Evolutionary conservation across 768 basidiomycete genomes (phyloP), one percentile per base, ranked within the genome.

Genomic region (Cantharellus anzutake): DNA sequence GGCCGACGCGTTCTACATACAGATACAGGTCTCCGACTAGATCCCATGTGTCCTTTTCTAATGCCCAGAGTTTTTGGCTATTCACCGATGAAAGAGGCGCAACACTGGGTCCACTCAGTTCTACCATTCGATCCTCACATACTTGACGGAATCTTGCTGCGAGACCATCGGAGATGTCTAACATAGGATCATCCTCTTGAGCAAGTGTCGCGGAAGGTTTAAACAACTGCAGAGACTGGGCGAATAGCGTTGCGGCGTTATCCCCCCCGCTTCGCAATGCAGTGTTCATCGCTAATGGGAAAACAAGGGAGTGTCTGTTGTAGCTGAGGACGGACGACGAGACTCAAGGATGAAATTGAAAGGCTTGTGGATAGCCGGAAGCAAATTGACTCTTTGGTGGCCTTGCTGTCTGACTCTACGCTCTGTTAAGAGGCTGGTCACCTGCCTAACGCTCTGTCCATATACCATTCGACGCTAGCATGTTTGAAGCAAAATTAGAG

Each of bases 401-500:
- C 11, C 44, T 11, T 11, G 44, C 29, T 29, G 44, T 11, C 44
- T 48, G 11, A 11, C 44, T 48, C 44, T 29, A 29, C 20, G 20
- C 20, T 29, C 20, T 29, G 20, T 29, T 29, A 29, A 29, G 20
- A 29, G 20, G 20, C 20, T 29, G 20, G 20, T 29, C 44, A 48
- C 11, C 44, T 48, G 11, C 44, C 11, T 29, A 11, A 48, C 29
- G 11, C 44, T 48, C 29, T 29, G 11, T 48, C 44, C 44, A 11
- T 48, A 29, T 48, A 48, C 29, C 29, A 11, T 48, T 48, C 44
- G 38, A 5, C 16, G 52, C 56, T 64, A 66, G 59, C 62, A 89
- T 90, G 87, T 77, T 90, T 60, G 94, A 97, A 83, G 94, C 94
- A 38, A 85, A 84, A 68, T 79, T 98, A 53, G 75, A 79, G 59